A percentile compares a stretch with the other conserved stretches of the same genome.
Conservation (phyloP, 202 grass and related monocot genomes). For the Brachypodium distachyon region DNA sequence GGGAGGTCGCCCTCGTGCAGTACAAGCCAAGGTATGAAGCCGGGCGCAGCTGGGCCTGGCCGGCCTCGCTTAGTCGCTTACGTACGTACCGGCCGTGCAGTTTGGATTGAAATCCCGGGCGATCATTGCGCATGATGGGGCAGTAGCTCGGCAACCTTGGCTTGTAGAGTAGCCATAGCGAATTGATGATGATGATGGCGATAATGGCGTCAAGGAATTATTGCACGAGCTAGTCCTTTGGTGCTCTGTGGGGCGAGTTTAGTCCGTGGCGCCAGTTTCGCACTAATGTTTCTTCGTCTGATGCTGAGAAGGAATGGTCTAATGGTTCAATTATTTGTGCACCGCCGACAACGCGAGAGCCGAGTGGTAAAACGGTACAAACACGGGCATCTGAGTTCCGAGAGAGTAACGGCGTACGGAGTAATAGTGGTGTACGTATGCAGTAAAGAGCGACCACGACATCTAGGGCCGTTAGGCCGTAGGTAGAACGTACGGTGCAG, state of each 20-base stretch:
- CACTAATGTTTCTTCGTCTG: not conserved
- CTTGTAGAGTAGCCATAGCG: not conserved
- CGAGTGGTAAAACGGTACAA: not conserved
- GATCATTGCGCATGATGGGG: conserved; percentile 27
- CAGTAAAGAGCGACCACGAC: no score
- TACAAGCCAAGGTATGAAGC: not conserved
- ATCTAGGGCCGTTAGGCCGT: no score
- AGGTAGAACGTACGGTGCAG: no score
- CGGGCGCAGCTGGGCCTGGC: no score
- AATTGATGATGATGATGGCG: not conserved
- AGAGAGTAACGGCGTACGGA: not conserved
- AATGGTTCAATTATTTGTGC: not conserved
- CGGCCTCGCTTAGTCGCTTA: not conserved
- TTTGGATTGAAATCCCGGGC: not conserved
- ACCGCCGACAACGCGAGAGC: not conserved
- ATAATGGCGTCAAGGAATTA: not conserved
- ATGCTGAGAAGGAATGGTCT: not conserved
- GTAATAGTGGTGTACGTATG: no score
- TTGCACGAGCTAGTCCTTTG: not conserved
- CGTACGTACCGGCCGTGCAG: not conserved
- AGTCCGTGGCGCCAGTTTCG: not conserved
- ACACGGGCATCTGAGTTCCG: no score
- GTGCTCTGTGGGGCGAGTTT: not conserved
- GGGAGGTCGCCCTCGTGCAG: not conserved
- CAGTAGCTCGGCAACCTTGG: not conserved